Evolutionary conservation across 2,329 filamentous ascomycete genomes (phyloP).

Genomic region (Colletotrichum caudatum): DNA sequence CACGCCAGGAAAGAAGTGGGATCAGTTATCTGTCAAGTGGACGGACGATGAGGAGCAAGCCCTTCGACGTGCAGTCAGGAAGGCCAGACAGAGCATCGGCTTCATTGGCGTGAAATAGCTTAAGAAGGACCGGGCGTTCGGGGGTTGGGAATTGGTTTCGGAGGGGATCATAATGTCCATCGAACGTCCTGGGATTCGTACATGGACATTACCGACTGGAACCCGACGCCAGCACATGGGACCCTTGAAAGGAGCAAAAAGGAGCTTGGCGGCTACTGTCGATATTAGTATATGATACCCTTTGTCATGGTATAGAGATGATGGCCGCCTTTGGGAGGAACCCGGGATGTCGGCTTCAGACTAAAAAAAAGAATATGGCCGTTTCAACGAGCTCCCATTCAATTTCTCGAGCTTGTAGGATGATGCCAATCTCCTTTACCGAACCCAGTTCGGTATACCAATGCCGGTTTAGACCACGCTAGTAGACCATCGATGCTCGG

Average conservation of each 20-base stretch:
- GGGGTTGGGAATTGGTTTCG: neutral
- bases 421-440: neutral
- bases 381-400: neutral
- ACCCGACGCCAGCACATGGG: neutral
- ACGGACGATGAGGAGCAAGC: slow-evolving; percentile 75
- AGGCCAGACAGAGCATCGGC: slow-evolving; percentile 71
- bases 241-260: neutral
- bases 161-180: neutral
- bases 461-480: neutral
- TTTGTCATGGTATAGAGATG: slow-evolving; percentile 6
- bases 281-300: slow-evolving; percentile 16
- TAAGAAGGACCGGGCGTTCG: neutral
- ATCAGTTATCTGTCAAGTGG: slow-evolving; percentile 75
- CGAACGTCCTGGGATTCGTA: neutral
- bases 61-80: slow-evolving; percentile 66
- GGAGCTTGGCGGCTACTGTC: neutral
- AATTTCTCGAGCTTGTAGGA: no score
- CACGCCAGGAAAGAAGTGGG: slow-evolving; percentile 73
- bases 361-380: neutral
- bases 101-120: slow-evolving; percentile 73
- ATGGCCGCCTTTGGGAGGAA: slow-evolving; percentile 1
- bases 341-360: neutral
- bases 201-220: neutral
- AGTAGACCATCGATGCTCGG: neutral
- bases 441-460: neutral